A percentile compares a stretch with the other conserved stretches of the same genome.
Evolutionary conservation across 2,329 filamentous ascomycete genomes (phyloP).

Genomic region (Aaosphaeria pasadenensis): DNA sequence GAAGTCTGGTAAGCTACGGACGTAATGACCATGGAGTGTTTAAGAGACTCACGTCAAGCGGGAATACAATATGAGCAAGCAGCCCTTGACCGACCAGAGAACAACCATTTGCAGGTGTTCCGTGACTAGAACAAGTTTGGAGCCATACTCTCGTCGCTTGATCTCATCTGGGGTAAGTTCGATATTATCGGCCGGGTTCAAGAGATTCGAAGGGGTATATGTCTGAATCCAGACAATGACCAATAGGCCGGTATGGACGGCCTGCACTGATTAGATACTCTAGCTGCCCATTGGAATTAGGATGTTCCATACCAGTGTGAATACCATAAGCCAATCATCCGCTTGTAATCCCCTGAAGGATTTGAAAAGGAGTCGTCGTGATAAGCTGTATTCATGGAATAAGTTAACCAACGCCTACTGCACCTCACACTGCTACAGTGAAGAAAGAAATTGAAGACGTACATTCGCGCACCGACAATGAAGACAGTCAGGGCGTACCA

Average conservation of each 20-base stretch:
- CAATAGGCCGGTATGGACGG: slow-evolving; percentile 50
- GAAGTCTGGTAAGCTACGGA: no score
- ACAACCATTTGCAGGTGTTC: slow-evolving; percentile 53
- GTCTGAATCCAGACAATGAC: slow-evolving; percentile 46
- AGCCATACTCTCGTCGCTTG: slow-evolving; percentile 23
- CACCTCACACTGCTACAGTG: neutral
- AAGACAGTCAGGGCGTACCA: slow-evolving; percentile 43
- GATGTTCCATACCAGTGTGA: slow-evolving; percentile 9
- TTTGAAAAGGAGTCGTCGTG: slow-evolving; percentile 45
- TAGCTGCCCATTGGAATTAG: no score
- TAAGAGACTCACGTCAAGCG: slow-evolving; percentile 43
- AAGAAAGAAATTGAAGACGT: slow-evolving; percentile 12
- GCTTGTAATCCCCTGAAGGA: slow-evolving; percentile 49
- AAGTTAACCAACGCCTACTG: neutral
- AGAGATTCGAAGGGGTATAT: slow-evolving; percentile 41
- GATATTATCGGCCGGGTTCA: slow-evolving; percentile 47
- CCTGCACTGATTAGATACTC: slow-evolving; percentile 38
- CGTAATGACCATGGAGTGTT: neutral
- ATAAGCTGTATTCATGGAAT: slow-evolving; percentile 34
- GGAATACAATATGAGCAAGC: slow-evolving; percentile 54
- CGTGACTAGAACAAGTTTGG: slow-evolving; percentile 52
- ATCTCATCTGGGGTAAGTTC: slow-evolving; percentile 37
- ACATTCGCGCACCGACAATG: slow-evolving; percentile 44
- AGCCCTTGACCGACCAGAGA: slow-evolving; percentile 53
- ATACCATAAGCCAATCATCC: slow-evolving; percentile 57